Evolutionary conservation across 352 stramenopile genomes (phyloP), one percentile per base, ranked within the genome.

Genomic region (Globisporangium polare): DNA sequence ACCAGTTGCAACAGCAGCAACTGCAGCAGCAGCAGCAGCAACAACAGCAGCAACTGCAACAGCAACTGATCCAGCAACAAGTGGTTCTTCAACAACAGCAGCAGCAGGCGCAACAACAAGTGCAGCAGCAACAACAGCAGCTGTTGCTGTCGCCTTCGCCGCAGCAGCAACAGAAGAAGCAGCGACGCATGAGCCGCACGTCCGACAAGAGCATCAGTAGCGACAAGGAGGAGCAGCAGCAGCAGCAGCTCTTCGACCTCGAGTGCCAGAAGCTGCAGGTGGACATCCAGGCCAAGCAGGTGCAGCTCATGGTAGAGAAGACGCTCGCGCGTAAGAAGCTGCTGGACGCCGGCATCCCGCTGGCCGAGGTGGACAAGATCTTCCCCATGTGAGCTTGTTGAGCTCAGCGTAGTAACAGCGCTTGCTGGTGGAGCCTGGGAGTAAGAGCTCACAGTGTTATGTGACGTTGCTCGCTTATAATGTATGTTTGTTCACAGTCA

Each of bases 221-320:
- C 54, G n/a, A 55, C 7, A 65, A 68, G 24, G 67, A 69, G 29
- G 75, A 75, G 60, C 65, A 71, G n/a, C 66, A 78, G 53, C 68
- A 77, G 51, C 71, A 74, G 31, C 64, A 65, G 35, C 58, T 84
- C 29, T 82, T 82, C 64, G 71, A 80, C 27, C 65, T 84, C 53
- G 75, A 84, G 56, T 80, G 75, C 53, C 69, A 66, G 33, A 73
- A 74, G 42, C 73, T 80, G 58, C 71, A 84, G 62, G 69, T 68
- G 22, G 75, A 84, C 52, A 76, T 84, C 31, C 73, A 81, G 58
- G 75, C 68, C 10, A 76, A 63, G 51, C 77, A 84, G 33, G 46
- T 84, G 49, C 73, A 80, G 54, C 58, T 84, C 27, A 61, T 80
- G 59, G 37, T 82, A 37, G 75, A 84, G 58, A 84, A 84, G 49